Percentiles rank a stretch among this genome's conserved stretches.
phyloP scores from a whole-genome alignment of 2,329 filamentous ascomycete species.

The Fusarium metavorans region DNA sequence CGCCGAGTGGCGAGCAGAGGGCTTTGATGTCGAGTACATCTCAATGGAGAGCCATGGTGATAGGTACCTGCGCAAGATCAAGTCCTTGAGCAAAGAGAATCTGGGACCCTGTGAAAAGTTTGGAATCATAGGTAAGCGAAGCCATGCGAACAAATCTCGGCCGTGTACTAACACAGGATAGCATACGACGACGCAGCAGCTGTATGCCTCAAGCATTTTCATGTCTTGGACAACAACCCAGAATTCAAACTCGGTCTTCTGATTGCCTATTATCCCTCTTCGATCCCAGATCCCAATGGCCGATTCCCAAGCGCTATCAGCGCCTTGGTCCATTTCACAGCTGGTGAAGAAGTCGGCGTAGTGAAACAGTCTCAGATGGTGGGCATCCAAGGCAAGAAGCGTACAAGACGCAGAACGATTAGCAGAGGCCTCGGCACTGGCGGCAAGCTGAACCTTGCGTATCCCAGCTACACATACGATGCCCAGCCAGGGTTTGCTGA shows the following conservation, averaged over 20 bases:
- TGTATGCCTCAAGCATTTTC: slow-evolving; percentile 58
- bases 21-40: slow-evolving; percentile 58
- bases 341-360: slow-evolving; percentile 54
- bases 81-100: slow-evolving; percentile 47
- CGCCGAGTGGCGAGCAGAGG: slow-evolving; percentile 56
- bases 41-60: slow-evolving; percentile 51
- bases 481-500: slow-evolving; percentile 78
- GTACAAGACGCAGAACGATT: slow-evolving; percentile 49
- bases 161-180: slow-evolving; percentile 16
- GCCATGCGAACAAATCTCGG: neutral
- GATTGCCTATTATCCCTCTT: slow-evolving; percentile 59
- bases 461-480: slow-evolving; percentile 56
- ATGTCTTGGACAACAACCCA: slow-evolving; percentile 58
- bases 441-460: slow-evolving; percentile 51
- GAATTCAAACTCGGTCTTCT: slow-evolving; percentile 57
- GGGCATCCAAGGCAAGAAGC: slow-evolving; percentile 59
- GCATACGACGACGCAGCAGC: slow-evolving; percentile 59
- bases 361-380: slow-evolving; percentile 58
- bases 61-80: slow-evolving; percentile 52
- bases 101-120: slow-evolving; percentile 57
- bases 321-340: slow-evolving; percentile 55
- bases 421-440: slow-evolving; percentile 54
- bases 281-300: slow-evolving; percentile 57
- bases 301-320: slow-evolving; percentile 55
- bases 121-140: slow-evolving; percentile 55